Base-by-base conservation (phyloP, 495 filamentous ascomycete genomes). In the Mytilinidion resinicola region DNA sequence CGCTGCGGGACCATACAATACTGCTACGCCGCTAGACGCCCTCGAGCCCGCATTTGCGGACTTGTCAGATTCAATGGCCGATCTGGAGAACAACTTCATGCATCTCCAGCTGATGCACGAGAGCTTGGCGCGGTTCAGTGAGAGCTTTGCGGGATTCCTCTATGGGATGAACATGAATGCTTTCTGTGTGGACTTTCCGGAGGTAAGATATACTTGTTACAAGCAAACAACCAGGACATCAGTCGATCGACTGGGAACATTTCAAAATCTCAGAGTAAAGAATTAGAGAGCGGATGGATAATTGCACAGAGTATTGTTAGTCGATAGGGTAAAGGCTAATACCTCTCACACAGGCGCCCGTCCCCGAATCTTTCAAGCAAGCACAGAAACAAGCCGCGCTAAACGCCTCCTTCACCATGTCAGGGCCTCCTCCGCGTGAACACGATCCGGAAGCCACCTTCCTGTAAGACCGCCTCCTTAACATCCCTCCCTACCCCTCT, bases 101-200 rank as follows among this genome's bases (percentile, higher is more conserved):
- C 90, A 96, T 66, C 80, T 98, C 59, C 92, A 96, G 73, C 73
- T 95, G 55, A 95, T 98, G 89, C 91, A 98, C 70, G 92, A 98
- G 75, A 95, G 89, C 63, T 67, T 98, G 71, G 85, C 90, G 41
- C 82, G 93, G 9, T 98, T 98, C 72, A 92, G 87, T 70, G 93
- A 98, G 79, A 93, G 85, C 72, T 98, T 98, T 69, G 92, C 91
- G 0, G 88, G 84, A 67, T 97, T 98, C 63, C 68, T 98, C 53
- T 97, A 97, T 60, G 93, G 93, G 3, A 69, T 98, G 71, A 96
- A 97, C 64, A 95, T 98, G 89, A 97, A 96, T 72, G 93, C 95
- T 4, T 98, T 96, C 68, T 98, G 93, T 70, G 91, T 97, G 38
- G 93, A 97, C 74, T 97, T 97, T 70, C 89, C 90, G 0, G 95